Percentiles rank a stretch among this genome's conserved stretches.
These are phyloP conservation scores for Pyricularia grisea DNA, from an alignment of 2,329 filamentous ascomycete species.

Conservation along the genomic window DNA sequence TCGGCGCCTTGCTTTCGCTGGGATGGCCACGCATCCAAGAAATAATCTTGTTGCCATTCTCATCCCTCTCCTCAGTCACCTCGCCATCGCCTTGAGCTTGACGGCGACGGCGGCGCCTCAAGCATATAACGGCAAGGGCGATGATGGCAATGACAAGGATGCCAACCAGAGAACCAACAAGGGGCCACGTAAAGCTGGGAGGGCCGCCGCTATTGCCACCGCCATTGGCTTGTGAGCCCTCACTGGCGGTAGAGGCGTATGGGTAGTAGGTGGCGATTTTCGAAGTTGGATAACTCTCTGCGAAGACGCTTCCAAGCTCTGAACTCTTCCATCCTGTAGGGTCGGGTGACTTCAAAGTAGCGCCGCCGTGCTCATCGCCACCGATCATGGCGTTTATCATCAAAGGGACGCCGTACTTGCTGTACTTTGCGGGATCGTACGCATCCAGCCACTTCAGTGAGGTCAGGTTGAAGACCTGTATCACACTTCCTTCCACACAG, in stretches of 20 bases:
- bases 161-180: conserved; percentile 52
- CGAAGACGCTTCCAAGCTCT: conserved; percentile 43
- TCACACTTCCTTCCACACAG: conserved; percentile 42
- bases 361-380: conserved; percentile 54
- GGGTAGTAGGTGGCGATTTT: conserved; percentile 54
- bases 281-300: conserved; percentile 39
- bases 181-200: conserved; percentile 49
- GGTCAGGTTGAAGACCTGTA: conserved; percentile 66
- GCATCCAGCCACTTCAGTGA: conserved; percentile 57
- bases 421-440: conserved; percentile 56
- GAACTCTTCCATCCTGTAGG: conserved; percentile 43
- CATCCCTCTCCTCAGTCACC: conserved; percentile 31
- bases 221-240: conserved; percentile 17
- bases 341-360: conserved; percentile 57
- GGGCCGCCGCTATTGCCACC: conserved; percentile 25
- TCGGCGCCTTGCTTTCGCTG: conserved; percentile 21
- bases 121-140: conserved; percentile 32
- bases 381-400: conserved; percentile 58
- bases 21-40: conserved; percentile 42
- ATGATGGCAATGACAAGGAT: conserved; percentile 42
- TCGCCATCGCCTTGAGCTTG: conserved; percentile 25
- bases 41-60: conserved; percentile 34
- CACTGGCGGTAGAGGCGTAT: conserved; percentile 31
- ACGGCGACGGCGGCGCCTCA: conserved; percentile 40
- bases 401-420: conserved; percentile 60